These are phyloP conservation scores for Trametopsis cervina DNA, from an alignment of 768 basidiomycete species.

Conservation along the genomic window DNA sequence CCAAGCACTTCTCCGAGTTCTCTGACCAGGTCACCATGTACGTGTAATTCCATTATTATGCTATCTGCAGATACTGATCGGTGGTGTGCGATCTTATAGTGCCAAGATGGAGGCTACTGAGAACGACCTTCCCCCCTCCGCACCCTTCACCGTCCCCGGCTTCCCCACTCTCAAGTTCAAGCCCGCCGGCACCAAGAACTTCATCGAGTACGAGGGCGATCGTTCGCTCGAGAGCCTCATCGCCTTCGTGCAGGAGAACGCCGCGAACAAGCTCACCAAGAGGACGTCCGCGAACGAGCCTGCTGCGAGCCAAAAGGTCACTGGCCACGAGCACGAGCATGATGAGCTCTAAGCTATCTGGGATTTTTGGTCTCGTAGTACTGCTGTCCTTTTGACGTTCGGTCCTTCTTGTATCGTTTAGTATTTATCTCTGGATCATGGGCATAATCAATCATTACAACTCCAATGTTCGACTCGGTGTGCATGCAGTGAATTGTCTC, in stretches of 20 bases:
- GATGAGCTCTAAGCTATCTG: slow-evolving; percentile 8
- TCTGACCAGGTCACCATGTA: slow-evolving; percentile 79
- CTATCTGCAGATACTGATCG: not conserved
- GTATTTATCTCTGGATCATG: not conserved
- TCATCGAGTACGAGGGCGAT: slow-evolving; percentile 92
- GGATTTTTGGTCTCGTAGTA: not conserved
- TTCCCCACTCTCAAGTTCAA: slow-evolving; percentile 99
- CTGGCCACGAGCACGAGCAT: slow-evolving; percentile 1
- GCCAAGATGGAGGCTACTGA: slow-evolving; percentile 96
- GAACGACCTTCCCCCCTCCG: slow-evolving; percentile 89
- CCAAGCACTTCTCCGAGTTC: slow-evolving; percentile 69
- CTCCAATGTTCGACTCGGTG: no score
- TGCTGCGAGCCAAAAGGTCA: not conserved
- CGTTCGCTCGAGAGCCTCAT: slow-evolving; percentile 81
- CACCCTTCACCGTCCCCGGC: slow-evolving; percentile 79
- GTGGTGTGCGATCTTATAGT: slow-evolving; percentile 31
- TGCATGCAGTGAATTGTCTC: no score
- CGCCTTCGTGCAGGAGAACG: slow-evolving; percentile 75
- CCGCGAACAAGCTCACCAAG: slow-evolving; percentile 63
- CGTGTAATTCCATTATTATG: slow-evolving; percentile 15
- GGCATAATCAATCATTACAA: no score
- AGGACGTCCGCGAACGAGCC: not conserved
- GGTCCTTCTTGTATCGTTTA: not conserved
- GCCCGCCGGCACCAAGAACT: slow-evolving; percentile 77
- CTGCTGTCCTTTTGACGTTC: not conserved